These are phyloP conservation scores for Cladorrhinum samala DNA, from an alignment of 495 filamentous ascomycete genomes.

Conservation along the genomic window DNA sequence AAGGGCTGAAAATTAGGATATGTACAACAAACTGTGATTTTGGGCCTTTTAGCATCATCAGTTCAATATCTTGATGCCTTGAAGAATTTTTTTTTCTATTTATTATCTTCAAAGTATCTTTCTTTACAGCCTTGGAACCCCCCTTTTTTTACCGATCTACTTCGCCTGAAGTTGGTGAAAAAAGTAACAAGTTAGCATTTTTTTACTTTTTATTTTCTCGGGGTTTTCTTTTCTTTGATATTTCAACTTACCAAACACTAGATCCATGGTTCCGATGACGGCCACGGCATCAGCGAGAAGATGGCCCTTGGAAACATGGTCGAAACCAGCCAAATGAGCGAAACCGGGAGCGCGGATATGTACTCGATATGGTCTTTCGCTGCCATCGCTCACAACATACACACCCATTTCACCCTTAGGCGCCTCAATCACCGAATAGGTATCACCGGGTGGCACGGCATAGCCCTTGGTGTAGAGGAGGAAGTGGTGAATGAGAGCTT, in stretches of 20 bases:
- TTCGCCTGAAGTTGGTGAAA: conserved; percentile 34
- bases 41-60: no score
- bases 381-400: conserved; percentile 93
- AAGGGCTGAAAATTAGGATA: no score
- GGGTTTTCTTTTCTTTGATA: background rate
- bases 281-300: conserved; percentile 94
- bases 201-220: background rate
- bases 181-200: conserved; percentile 11
- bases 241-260: conserved; percentile 52
- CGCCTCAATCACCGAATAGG: conserved; percentile 94
- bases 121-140: conserved; percentile 8
- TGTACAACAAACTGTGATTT: no score
- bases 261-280: conserved; percentile 92
- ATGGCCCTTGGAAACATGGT: conserved; percentile 87
- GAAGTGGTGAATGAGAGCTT: conserved; percentile 99
- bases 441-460: conserved; percentile 95
- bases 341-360: conserved; percentile 97
- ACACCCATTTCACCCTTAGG: conserved; percentile 99
- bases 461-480: conserved; percentile 98
- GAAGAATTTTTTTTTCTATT: background rate
- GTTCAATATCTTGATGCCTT: no score
- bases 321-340: conserved; percentile 89
- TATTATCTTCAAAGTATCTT: background rate
- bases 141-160: conserved; percentile 39
- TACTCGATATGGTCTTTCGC: conserved; percentile 92